Conservation (phyloP, 1,284 basidiomycete species). For the Pseudozyma sp. region DNA sequence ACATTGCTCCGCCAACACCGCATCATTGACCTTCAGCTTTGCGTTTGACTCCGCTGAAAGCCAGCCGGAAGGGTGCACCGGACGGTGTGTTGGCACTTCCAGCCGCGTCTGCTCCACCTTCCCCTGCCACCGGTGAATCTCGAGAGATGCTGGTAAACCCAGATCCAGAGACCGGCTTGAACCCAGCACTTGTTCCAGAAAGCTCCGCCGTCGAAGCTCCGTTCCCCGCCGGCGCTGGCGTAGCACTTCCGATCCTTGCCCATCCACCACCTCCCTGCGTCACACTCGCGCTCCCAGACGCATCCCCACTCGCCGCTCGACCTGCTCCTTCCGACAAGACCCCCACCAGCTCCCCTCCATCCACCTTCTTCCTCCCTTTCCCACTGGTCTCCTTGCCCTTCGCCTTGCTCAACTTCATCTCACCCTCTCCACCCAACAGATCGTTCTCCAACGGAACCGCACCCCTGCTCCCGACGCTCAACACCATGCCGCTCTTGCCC, state of each 20-base stretch:
- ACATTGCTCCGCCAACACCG: neutral
- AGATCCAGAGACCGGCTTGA: slow-evolving; percentile 15
- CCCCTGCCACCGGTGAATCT: slow-evolving; percentile 5
- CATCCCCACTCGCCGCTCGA: slow-evolving; percentile 13
- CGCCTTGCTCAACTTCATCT: slow-evolving; percentile 33
- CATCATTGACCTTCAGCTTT: slow-evolving; percentile 20
- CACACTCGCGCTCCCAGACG: slow-evolving; percentile 1
- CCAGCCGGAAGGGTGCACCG: slow-evolving; percentile 20
- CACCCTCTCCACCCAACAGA: slow-evolving; percentile 42
- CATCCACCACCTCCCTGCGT: slow-evolving; percentile 35
- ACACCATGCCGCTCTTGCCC: slow-evolving; percentile 68
- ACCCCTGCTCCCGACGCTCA: slow-evolving; percentile 62
- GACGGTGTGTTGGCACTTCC: neutral
- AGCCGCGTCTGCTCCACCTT: neutral
- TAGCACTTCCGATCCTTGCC: slow-evolving; percentile 43
- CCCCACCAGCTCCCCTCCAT: slow-evolving; percentile 17
- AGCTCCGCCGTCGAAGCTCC: neutral
- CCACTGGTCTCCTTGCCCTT: neutral
- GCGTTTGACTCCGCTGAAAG: slow-evolving; percentile 30
- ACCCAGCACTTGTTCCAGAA: slow-evolving; percentile 5
- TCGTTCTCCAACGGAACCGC: slow-evolving; percentile 64
- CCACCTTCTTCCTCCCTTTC: slow-evolving; percentile 13
- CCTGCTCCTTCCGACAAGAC: slow-evolving; percentile 4
- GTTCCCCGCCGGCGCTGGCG: slow-evolving; percentile 15
- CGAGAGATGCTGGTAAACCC: slow-evolving; percentile 1